Conservation (phyloP, 371 early-diverging fungal species). For the Apophysomyces sp. region DNA sequence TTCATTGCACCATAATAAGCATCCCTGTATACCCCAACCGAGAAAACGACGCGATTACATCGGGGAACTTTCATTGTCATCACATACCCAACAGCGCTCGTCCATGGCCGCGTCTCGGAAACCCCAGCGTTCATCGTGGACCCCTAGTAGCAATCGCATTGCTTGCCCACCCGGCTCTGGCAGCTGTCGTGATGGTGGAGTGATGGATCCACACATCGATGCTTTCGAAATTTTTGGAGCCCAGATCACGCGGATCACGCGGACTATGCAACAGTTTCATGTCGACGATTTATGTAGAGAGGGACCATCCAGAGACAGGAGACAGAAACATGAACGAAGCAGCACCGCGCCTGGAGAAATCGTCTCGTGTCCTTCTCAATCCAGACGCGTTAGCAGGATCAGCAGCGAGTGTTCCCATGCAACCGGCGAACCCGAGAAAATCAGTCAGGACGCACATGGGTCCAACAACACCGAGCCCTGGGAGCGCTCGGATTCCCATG, state of each 20-base stretch:
- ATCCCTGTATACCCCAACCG: no score
- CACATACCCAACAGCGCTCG: neutral
- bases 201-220: constrained; percentile 10
- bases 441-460: no score
- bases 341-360: neutral
- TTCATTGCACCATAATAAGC: neutral
- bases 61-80: neutral
- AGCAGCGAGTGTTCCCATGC: no score
- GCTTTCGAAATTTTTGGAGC: constrained; percentile 9
- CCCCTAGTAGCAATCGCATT: constrained; percentile 29
- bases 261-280: constrained; percentile 14
- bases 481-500: neutral
- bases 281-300: constrained; percentile 4
- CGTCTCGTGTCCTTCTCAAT: neutral
- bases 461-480: neutral
- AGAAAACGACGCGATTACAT: neutral
- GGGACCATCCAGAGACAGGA: neutral
- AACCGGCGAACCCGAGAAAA: no score
- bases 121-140: constrained; percentile 5
- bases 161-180: constrained; percentile 14
- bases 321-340: neutral
- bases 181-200: neutral
- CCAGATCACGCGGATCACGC: constrained; percentile 12
- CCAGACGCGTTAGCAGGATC: neutral
- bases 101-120: neutral